Percentiles rank a stretch among this genome's conserved stretches.
These are phyloP conservation scores for Gossypium longicalyx DNA, from an alignment of 345 rosid species.

Conservation along the genomic window DNA sequence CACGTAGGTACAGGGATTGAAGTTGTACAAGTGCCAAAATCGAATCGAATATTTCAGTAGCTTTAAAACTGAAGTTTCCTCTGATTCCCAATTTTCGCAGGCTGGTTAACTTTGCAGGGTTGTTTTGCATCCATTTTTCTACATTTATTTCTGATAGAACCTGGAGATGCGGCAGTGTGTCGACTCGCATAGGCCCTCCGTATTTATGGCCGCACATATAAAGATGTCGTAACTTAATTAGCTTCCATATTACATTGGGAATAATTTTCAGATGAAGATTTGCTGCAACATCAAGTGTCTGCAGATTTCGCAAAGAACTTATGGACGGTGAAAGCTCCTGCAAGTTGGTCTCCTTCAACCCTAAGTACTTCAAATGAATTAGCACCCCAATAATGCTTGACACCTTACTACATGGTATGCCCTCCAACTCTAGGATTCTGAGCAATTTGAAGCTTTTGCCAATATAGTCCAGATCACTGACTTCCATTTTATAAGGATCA, in stretches of 20 bases:
- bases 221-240: slow-evolving; percentile 16
- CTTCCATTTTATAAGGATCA: slow-evolving; percentile 17
- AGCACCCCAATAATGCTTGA: slow-evolving; percentile 16
- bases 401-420: slow-evolving; percentile 16
- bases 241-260: slow-evolving; percentile 19
- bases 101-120: slow-evolving; percentile 14
- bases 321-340: slow-evolving; percentile 15
- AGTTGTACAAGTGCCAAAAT: slow-evolving; percentile 17
- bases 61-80: slow-evolving; percentile 16
- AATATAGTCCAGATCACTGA: slow-evolving; percentile 10
- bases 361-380: slow-evolving; percentile 25
- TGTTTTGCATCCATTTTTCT: slow-evolving; percentile 17
- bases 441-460: slow-evolving; percentile 11
- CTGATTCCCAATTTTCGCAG: slow-evolving; percentile 22
- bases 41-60: slow-evolving; percentile 5
- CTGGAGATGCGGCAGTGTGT: slow-evolving; percentile 21
- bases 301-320: slow-evolving; percentile 18
- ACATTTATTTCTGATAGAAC: slow-evolving; percentile 19
- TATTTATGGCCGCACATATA: slow-evolving; percentile 15
- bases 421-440: slow-evolving; percentile 26
- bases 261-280: slow-evolving; percentile 14
- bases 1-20: slow-evolving; percentile 17
- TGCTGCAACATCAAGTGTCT: slow-evolving; percentile 22
- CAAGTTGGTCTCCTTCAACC: slow-evolving; percentile 17
- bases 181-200: slow-evolving; percentile 15